Evolutionary conservation across 176 grass and related monocot species (phyloP), one percentile per base, ranked within the genome.

Genomic region (Thinopyrum elongatum): DNA sequence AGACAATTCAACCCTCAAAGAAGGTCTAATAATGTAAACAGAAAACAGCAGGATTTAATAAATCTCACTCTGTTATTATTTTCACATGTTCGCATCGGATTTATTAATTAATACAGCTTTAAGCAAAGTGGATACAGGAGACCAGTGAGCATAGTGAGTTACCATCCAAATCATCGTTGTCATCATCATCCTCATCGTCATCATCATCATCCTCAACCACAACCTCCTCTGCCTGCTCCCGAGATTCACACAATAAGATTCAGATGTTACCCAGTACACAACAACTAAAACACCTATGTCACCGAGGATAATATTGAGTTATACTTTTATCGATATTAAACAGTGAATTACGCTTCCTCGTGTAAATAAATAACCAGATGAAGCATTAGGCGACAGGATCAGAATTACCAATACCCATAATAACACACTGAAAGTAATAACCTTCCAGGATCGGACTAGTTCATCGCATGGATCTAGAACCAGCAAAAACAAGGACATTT

Each of bases 141-240:
- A 17, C 58, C 44, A 23, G 3, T 25, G 21, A 51, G 35, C 12
- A 10, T 21, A 22, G 12, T 15, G 61, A 87, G 64, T 89, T 83
- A 92, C 92, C 92, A 17, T 88, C 79, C 9, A 27, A 26, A 38
- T 85, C 87, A 81, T 91, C 89, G 28, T 91, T 89, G 21, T 94
- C 92, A 69, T 91, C 92, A 28, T 91, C 92, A 3, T 91, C 92
- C 0, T 94, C 92, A 0, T 91, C 89, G 4, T 90, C 85, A 25
- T 90, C 92, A 70, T 91, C 92, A 79, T 94, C 92, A 61, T 42
- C 10, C 41, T 42, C 41, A 42, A 94, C 75, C 16, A 92, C 69
- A 78, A 88, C 86, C 69, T 86, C 80, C 7, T 94, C 92, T 15
- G 51, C n/a, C 70, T 90, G 78, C 42, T 66, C 8, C 2, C 2